A percentile compares a stretch with the other conserved stretches of the same genome.
phyloP scores from a whole-genome alignment of 2,329 filamentous ascomycete species.

The Fusarium verrucosum region DNA sequence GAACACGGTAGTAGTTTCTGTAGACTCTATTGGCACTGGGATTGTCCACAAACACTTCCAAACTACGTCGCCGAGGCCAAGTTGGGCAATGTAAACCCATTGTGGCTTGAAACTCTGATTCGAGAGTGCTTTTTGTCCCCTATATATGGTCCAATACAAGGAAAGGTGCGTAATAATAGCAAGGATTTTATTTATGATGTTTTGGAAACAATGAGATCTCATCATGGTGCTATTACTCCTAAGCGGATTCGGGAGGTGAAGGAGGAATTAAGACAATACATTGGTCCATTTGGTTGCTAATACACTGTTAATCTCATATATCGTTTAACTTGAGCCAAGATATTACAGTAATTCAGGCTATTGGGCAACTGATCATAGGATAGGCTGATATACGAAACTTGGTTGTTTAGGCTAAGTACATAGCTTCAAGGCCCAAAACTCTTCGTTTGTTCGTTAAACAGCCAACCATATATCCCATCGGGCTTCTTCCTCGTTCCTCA shows the following conservation, averaged over 20 bases:
- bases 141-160: not conserved
- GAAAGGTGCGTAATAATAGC: not conserved
- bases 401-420: not conserved
- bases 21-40: not conserved
- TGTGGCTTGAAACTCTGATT: not conserved
- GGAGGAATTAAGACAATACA: not conserved
- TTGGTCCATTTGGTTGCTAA: not conserved
- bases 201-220: not conserved
- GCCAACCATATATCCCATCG: not conserved
- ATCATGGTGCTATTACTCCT: not conserved
- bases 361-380: too few relatives aligned
- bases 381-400: not conserved
- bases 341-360: too few relatives aligned
- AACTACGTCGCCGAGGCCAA: too few relatives aligned
- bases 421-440: not conserved
- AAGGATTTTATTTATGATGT: not conserved
- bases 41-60: not conserved
- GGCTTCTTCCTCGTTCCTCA: conserved; percentile 46
- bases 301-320: too few relatives aligned
- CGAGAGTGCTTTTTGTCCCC: not conserved
- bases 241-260: not conserved
- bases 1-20: not conserved
- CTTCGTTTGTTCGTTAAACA: conserved; percentile 7
- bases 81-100: not conserved
- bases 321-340: too few relatives aligned